These are phyloP conservation scores for Lineolata rhizophorae DNA, from an alignment of 495 filamentous ascomycete genomes.

Conservation along the genomic window DNA sequence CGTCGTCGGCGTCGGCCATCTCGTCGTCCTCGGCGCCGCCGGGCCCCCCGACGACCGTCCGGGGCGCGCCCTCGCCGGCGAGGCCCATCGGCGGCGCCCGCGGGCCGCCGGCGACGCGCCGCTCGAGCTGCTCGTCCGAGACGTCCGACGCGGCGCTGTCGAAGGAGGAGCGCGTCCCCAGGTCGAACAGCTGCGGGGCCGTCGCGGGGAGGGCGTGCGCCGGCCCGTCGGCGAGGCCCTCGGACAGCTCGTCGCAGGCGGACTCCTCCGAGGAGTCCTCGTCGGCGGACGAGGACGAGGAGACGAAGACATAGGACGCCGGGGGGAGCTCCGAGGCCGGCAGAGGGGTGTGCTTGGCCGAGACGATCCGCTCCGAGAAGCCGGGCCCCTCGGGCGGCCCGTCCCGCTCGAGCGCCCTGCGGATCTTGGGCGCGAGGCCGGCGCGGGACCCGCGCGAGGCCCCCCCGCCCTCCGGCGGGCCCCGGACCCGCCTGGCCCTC, in stretches of 20 bases:
- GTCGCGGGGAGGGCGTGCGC: constrained; percentile 1
- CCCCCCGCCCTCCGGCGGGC: neutral
- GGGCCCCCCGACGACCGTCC: too few species aligned
- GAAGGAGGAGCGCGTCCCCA: neutral
- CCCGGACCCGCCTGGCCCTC: constrained; percentile 20
- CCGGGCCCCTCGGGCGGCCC: neutral
- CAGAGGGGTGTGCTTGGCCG: constrained; percentile 7
- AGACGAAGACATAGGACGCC: constrained; percentile 11
- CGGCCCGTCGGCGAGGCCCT: constrained; percentile 6
- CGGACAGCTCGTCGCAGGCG: constrained; percentile 10
- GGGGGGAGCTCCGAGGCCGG: constrained; percentile 16
- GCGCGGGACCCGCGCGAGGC: neutral
- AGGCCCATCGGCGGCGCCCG: constrained; percentile 1
- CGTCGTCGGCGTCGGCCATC: constrained; percentile 6
- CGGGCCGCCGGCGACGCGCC: too few species aligned
- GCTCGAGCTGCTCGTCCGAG: neutral
- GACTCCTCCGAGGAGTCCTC: constrained; percentile 7
- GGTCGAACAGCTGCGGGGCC: neutral
- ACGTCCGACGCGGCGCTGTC: neutral
- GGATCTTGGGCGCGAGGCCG: constrained; percentile 4
- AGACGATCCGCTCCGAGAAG: constrained; percentile 12
- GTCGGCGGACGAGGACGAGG: constrained; percentile 4
- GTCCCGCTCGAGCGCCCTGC: constrained; percentile 4
- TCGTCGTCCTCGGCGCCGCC: constrained; percentile 6
- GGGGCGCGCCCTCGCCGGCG: constrained; percentile 1